Base-by-base conservation (phyloP, 352 stramenopile species). In the Aphanomyces stellatus region DNA sequence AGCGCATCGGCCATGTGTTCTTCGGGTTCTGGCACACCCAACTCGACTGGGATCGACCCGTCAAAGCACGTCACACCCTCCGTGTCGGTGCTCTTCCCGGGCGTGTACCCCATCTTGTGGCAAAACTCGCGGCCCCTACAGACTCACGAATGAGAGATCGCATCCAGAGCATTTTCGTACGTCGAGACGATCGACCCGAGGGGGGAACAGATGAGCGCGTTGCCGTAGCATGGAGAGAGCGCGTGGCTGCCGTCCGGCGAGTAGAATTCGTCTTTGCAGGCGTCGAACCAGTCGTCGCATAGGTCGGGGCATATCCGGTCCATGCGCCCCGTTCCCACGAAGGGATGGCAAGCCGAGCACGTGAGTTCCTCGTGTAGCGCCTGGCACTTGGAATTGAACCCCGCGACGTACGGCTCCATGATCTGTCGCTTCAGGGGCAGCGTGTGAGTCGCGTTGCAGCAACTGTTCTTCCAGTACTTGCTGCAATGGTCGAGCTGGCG, bases 11-110 rank as follows among this genome's bases (percentile, higher is more conserved):
- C 72, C 81, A 78, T 87, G 1, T 81, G 75, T 63, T 90, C 85
- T 2, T 64, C 77, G 8, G 85, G 82, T 60, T 91, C 81, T 1
- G 74, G 51, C 33, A 77, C 70, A 11, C 81, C 82, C 6, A 86
- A 56, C 30, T 80, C 69, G 15, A 74, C 65, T 24, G 85, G 81
- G 35, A 93, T 80, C 3, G 83, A 92, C 41, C 85, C 83, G 49
- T 93, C 85, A 33, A 93, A 93, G 76, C 85, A 93, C 33, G 91
- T 82, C 40, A 80, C 70, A 6, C 84, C 85, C 60, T 93, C 85
- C 6, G 69, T 72, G 51, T 93, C 85, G 40, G 81, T 71, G 24
- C 82, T 70, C 24, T 67, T 77, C 40, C 81, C 85, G 35, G 90
- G 83, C 25, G 89, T 81, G 70, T 87, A 91, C 15, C 85, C 85